Conservation (phyloP, 2,329 filamentous ascomycete species). For the Dryadomyces sulphureus region DNA sequence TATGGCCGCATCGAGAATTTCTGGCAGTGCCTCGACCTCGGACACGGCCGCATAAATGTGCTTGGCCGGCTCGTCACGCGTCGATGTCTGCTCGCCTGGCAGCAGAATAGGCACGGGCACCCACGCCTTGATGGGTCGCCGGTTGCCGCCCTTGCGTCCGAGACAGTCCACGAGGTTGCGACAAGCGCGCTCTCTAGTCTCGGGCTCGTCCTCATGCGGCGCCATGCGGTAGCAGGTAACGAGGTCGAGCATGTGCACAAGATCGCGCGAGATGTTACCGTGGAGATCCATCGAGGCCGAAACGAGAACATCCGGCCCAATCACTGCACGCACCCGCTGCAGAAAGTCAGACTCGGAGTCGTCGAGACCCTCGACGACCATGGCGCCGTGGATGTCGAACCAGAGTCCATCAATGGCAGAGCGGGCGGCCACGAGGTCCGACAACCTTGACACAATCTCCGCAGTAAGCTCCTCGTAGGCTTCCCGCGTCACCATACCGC, state of each 20-base stretch:
- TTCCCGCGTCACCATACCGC: constrained; percentile 28
- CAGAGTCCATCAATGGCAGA: constrained; percentile 30
- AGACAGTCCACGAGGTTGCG: constrained; percentile 29
- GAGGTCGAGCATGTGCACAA: constrained; percentile 33
- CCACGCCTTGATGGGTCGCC: constrained; percentile 35
- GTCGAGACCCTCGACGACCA: constrained; percentile 34
- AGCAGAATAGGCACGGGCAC: constrained; percentile 34
- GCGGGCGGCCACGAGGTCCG: constrained; percentile 17
- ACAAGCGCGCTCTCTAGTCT: constrained; percentile 36
- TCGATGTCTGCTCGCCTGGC: constrained; percentile 40
- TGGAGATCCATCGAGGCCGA: constrained; percentile 42
- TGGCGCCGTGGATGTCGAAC: constrained; percentile 42
- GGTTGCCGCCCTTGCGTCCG: neutral
- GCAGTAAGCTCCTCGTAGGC: constrained; percentile 28
- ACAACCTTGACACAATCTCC: constrained; percentile 25
- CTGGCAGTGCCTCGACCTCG: constrained; percentile 22
- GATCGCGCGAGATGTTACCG: constrained; percentile 33
- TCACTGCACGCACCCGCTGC: constrained; percentile 25
- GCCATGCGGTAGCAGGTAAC: constrained; percentile 39
- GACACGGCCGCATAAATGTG: constrained; percentile 33
- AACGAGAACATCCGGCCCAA: constrained; percentile 30
- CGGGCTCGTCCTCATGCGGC: constrained; percentile 33
- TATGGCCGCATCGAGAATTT: constrained; percentile 34
- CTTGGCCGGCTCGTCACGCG: constrained; percentile 34
- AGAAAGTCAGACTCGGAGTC: constrained; percentile 34